Percentiles rank a stretch among this genome's conserved stretches.
Conservation (phyloP, 208 protist species). For the Vickermania spadyakhi region DNA sequence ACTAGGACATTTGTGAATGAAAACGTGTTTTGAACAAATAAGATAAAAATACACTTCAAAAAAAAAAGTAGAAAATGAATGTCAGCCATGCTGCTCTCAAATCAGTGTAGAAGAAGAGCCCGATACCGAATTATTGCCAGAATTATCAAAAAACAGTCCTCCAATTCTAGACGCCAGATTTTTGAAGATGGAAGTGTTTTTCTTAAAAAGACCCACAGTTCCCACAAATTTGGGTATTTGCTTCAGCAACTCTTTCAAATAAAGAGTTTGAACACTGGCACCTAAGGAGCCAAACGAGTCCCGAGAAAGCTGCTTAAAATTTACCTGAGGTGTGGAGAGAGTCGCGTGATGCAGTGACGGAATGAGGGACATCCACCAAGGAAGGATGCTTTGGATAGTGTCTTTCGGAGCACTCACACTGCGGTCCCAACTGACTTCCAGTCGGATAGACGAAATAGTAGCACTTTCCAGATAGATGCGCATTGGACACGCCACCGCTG, state of each 20-base stretch:
- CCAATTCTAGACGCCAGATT: not conserved
- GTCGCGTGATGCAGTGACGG: constrained; percentile 1
- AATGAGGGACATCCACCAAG: not conserved
- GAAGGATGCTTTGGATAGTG: not conserved
- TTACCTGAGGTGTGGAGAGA: not conserved
- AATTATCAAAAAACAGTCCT: not conserved
- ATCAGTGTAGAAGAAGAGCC: not conserved
- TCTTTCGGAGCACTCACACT: not conserved
- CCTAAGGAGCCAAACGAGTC: not conserved
- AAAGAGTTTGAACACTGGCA: not conserved
- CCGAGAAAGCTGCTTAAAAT: not conserved
- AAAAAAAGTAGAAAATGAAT: too few relatives aligned
- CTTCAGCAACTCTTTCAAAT: constrained; percentile 1
- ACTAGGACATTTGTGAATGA: too few relatives aligned
- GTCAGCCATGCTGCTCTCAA: too few relatives aligned
- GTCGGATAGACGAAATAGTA: not conserved
- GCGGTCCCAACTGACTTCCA: constrained; percentile 2
- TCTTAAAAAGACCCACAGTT: constrained; percentile 2
- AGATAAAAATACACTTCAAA: too few relatives aligned
- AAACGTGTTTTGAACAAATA: too few relatives aligned
- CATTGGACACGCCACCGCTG: not conserved
- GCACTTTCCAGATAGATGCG: not conserved
- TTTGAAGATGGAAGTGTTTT: constrained; percentile 2
- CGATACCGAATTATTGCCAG: not conserved
- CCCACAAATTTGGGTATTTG: not conserved